Percentiles rank a stretch among this genome's conserved stretches.
These are phyloP conservation scores for Megacollybia platyphylla DNA, from an alignment of 1,284 basidiomycete genomes.

Conservation along the genomic window DNA sequence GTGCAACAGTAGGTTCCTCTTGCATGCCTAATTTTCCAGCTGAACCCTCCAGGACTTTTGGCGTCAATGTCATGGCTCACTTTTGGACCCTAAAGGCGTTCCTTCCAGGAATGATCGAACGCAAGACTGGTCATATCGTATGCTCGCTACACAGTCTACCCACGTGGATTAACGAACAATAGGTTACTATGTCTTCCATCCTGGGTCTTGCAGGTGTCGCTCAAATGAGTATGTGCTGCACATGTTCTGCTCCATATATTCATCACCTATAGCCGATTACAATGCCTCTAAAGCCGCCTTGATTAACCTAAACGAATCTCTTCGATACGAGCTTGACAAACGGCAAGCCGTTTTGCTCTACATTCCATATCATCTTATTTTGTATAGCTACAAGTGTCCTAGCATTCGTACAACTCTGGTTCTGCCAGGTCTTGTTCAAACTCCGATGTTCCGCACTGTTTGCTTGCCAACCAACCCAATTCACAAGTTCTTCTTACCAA, in stretches of 20 bases:
- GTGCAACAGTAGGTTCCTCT: conserved; percentile 56
- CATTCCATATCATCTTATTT: conserved; percentile 5
- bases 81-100: conserved; percentile 90
- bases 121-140: conserved; percentile 76
- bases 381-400: conserved; percentile 54
- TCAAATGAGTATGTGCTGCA: conserved; percentile 57
- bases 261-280: conserved; percentile 58
- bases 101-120: conserved; percentile 79
- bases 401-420: conserved; percentile 73
- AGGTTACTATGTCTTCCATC: conserved; percentile 77
- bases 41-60: conserved; percentile 58
- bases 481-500: conserved; percentile 66
- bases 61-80: conserved; percentile 79
- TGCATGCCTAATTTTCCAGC: neutral
- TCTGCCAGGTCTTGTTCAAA: conserved; percentile 63
- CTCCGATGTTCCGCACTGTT: conserved; percentile 60
- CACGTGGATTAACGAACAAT: conserved; percentile 4
- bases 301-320: conserved; percentile 62
- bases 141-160: conserved; percentile 12
- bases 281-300: conserved; percentile 80
- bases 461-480: conserved; percentile 35
- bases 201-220: conserved; percentile 66
- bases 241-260: conserved; percentile 1
- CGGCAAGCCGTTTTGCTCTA: conserved; percentile 21
- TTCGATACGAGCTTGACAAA: conserved; percentile 77